Base-by-base conservation (phyloP, 805 yeast genomes). In the Yamadazyma endophytica region DNA sequence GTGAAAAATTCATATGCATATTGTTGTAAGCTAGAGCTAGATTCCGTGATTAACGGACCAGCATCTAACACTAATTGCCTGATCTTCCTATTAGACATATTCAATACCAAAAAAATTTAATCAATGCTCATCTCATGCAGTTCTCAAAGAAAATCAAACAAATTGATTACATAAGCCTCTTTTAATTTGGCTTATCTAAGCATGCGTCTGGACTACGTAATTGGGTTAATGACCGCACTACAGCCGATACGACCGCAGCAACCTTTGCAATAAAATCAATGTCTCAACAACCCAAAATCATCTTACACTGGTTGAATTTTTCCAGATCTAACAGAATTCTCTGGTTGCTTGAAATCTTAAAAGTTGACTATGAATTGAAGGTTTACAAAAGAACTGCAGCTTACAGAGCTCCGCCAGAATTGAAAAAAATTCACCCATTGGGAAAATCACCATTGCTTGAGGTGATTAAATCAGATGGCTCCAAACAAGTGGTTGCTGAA, bases 21-120 rank as follows among this genome's bases (percentile, higher is more conserved):
- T 42, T 73, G 75, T 47, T 79, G 78, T 26, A 92, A 65, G 13
- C 79, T 73, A 3, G 88, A 70, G 9, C 84, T 85, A 4, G 92
- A 70, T 48, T 86, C 94, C 2, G 95, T 82, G 45, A 92, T 83
- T 44, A 92, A 64, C 5, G 98, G 98, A 30, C 96, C 92, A 3
- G 98, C 97, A 71, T 92, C 98, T 43, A 92, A 69, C 20, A 86
- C 84, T 35, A 94, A 65, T 2, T 79, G 65, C 39, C 72, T 64
- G 18, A 78, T 73, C 37, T 64, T 37, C 22, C 20, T 41, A 11
- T 33, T 25, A 21, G 16, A 15, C 30, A 26, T 34, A 19, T 11
- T n/a, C n/a, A n/a, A n/a, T n/a, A n/a, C n/a, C n/a, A n/a, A n/a
- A n/a, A n/a, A n/a, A n/a, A n/a, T n/a, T n/a, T n/a, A n/a, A n/a